Evolutionary conservation across 257 asterid species (phyloP).

Genomic region (Scutellaria barbata): DNA sequence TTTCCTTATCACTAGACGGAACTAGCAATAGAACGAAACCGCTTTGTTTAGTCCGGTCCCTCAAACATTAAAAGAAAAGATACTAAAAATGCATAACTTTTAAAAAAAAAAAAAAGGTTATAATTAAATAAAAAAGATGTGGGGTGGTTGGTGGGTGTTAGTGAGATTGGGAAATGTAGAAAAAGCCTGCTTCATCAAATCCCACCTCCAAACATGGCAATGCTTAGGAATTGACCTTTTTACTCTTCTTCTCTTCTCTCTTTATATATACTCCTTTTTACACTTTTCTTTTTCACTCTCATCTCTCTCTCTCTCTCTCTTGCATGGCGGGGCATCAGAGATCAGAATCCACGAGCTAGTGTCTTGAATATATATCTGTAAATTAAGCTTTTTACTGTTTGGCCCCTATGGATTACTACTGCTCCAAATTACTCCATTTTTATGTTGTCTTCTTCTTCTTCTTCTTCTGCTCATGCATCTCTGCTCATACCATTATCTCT

Average conservation of each 20-base stretch:
- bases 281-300: too few species aligned
- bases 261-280: too few species aligned
- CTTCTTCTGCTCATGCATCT: slow-evolving; percentile 22
- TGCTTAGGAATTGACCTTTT: slow-evolving; percentile 46
- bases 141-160: slow-evolving; percentile 33
- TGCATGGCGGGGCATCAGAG: too few species aligned
- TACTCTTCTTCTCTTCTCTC: slow-evolving; percentile 19
- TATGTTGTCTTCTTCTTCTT: slow-evolving; percentile 17
- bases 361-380: too few species aligned
- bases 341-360: too few species aligned
- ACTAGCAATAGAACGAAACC: too few species aligned
- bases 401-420: slow-evolving; percentile 5
- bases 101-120: too few species aligned
- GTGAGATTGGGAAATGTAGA: slow-evolving; percentile 44
- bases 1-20: too few species aligned
- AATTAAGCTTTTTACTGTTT: not conserved
- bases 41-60: too few species aligned
- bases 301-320: not conserved
- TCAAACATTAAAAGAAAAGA: too few species aligned
- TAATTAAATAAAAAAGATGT: too few species aligned
- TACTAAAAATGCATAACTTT: too few species aligned
- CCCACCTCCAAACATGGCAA: slow-evolving; percentile 57
- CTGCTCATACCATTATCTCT: not conserved
- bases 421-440: slow-evolving; percentile 19
- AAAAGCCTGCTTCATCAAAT: slow-evolving; percentile 50